phyloP scores from a whole-genome alignment of 257 asterid genomes.

The Cruciata laevipes region DNA sequence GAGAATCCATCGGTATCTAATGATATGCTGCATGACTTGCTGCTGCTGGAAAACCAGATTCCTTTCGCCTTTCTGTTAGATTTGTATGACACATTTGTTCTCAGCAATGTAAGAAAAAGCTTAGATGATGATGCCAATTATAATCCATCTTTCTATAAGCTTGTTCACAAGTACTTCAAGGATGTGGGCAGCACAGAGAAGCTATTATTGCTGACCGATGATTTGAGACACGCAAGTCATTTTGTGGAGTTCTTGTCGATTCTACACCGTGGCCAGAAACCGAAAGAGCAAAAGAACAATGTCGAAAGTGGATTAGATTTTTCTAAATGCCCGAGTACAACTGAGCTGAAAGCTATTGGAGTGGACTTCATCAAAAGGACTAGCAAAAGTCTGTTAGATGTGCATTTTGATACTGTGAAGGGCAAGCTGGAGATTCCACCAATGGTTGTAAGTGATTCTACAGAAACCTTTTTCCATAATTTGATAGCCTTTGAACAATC shows the following conservation, averaged over 20 bases:
- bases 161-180: background rate
- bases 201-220: background rate
- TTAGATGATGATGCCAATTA: background rate
- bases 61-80: too few species aligned
- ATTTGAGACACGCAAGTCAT: background rate
- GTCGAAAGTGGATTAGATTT: slow-evolving; percentile 9
- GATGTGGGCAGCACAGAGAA: background rate
- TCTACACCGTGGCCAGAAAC: background rate
- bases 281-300: background rate
- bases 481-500: slow-evolving; percentile 25
- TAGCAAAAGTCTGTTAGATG: slow-evolving; percentile 13
- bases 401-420: background rate
- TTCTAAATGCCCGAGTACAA: slow-evolving; percentile 19
- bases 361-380: slow-evolving; percentile 11
- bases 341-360: slow-evolving; percentile 25
- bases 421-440: slow-evolving; percentile 21
- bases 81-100: too few species aligned
- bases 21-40: too few species aligned
- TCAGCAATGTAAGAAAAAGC: background rate
- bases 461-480: slow-evolving; percentile 25
- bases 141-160: background rate
- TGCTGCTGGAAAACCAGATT: too few species aligned
- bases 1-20: too few species aligned
- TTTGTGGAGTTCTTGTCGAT: background rate
- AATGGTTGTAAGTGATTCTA: slow-evolving; percentile 15